A percentile compares a stretch with the other conserved stretches of the same genome.
Evolutionary conservation across 23 red algal species (phyloP).

Genomic region (Cyanidiococcus yangmingshanensis): DNA sequence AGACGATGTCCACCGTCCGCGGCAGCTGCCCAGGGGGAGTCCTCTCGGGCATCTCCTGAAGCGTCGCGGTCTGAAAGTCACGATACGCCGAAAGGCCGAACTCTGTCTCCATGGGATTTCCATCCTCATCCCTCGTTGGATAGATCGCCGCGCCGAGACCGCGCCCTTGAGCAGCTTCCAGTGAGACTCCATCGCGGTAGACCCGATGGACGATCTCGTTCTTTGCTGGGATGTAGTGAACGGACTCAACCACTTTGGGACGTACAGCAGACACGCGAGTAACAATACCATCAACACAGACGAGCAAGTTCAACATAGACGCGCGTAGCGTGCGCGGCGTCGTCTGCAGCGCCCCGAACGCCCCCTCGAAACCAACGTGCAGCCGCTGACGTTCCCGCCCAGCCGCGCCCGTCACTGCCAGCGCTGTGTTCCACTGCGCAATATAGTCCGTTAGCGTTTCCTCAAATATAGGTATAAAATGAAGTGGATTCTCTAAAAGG

Average conservation of each 20-base stretch:
- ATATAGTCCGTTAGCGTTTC: not conserved
- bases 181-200: conserved; percentile 57
- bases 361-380: conserved; percentile 66
- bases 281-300: conserved; percentile 87
- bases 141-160: conserved; percentile 24
- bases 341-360: conserved; percentile 60
- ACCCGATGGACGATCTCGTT: conserved; percentile 56
- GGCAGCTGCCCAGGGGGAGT: conserved; percentile 91
- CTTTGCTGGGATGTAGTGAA: conserved; percentile 80
- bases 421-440: not conserved
- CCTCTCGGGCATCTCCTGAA: conserved; percentile 91
- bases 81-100: conserved; percentile 83
- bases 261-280: conserved; percentile 68
- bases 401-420: not conserved
- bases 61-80: conserved; percentile 67
- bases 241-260: conserved; percentile 66
- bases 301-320: conserved; percentile 56
- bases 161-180: conserved; percentile 22
- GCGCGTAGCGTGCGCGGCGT: conserved; percentile 75
- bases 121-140: conserved; percentile 73
- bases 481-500: not conserved
- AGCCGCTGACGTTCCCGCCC: conserved; percentile 18
- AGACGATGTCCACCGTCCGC: conserved; percentile 72
- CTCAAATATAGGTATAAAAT: not conserved
- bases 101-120: conserved; percentile 92